phyloP scores from a whole-genome alignment of 2,329 filamentous ascomycete species.

The Paecilomyces formosus region DNA sequence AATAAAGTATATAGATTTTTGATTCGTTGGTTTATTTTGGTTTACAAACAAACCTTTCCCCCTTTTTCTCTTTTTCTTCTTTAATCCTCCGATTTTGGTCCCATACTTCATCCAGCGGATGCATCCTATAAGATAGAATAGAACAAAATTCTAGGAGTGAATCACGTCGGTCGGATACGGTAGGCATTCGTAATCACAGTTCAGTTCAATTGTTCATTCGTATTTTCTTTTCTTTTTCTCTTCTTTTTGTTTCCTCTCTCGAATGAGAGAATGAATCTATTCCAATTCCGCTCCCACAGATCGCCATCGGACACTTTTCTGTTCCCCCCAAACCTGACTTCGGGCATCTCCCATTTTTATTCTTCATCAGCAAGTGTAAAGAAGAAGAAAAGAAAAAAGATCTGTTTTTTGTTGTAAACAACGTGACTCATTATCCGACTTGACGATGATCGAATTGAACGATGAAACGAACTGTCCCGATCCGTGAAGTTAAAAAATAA shows the following conservation, averaged over 20 bases:
- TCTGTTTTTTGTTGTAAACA: not conserved
- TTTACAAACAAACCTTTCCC: not conserved
- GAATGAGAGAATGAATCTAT: not conserved
- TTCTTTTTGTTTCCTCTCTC: not conserved
- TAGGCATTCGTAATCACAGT: not conserved
- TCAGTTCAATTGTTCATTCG: not conserved
- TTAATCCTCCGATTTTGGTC: not conserved
- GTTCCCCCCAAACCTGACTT: no score
- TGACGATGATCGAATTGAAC: not conserved
- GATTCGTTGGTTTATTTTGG: not conserved
- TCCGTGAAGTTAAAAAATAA: conserved; percentile 2
- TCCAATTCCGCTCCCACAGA: not conserved
- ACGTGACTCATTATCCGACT: conserved; percentile 15
- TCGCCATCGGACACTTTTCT: no score
- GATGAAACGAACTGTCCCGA: not conserved
- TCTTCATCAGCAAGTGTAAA: not conserved
- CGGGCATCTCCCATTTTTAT: not conserved
- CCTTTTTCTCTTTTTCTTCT: conserved; percentile 5
- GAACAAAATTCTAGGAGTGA: not conserved
- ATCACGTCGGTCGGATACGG: not conserved
- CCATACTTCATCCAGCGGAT: conserved; percentile 1
- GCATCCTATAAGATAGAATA: conserved; percentile 2
- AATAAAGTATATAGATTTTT: not conserved
- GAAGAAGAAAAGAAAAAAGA: not conserved
- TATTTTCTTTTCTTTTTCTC: not conserved